A percentile compares a stretch with the other conserved stretches of the same genome.
Conservation (phyloP, 2,329 filamentous ascomycete genomes). For the Thielaviopsis musarum region DNA sequence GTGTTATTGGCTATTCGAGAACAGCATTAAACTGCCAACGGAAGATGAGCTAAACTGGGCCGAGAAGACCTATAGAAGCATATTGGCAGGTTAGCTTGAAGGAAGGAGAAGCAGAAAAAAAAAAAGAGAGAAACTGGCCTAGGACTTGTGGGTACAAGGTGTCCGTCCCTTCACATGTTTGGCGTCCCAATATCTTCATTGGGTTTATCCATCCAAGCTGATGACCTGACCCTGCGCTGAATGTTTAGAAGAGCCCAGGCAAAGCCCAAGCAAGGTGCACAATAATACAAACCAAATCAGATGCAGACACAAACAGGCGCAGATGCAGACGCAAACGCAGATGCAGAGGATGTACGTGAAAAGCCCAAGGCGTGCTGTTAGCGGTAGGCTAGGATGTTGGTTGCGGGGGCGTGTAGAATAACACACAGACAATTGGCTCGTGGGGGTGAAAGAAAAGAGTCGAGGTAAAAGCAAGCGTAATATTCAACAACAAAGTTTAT, state of each 20-base stretch:
- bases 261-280: neutral
- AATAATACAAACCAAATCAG: neutral
- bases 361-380: neutral
- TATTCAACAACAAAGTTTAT: neutral
- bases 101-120: neutral
- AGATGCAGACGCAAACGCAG: neutral
- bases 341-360: too few relatives aligned
- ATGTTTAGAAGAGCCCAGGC: neutral
- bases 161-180: neutral
- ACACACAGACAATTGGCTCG: neutral
- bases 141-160: neutral
- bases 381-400: neutral
- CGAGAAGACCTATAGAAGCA: neutral
- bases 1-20: neutral
- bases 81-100: neutral
- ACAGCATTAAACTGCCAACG: neutral
- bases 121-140: neutral
- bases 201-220: neutral
- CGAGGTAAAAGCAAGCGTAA: neutral
- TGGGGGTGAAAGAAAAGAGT: neutral
- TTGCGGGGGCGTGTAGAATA: neutral
- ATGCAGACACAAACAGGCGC: neutral
- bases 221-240: neutral
- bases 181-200: neutral
- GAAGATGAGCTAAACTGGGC: neutral